Conservation (phyloP, 208 protist genomes). For the Lotmaria passim region DNA sequence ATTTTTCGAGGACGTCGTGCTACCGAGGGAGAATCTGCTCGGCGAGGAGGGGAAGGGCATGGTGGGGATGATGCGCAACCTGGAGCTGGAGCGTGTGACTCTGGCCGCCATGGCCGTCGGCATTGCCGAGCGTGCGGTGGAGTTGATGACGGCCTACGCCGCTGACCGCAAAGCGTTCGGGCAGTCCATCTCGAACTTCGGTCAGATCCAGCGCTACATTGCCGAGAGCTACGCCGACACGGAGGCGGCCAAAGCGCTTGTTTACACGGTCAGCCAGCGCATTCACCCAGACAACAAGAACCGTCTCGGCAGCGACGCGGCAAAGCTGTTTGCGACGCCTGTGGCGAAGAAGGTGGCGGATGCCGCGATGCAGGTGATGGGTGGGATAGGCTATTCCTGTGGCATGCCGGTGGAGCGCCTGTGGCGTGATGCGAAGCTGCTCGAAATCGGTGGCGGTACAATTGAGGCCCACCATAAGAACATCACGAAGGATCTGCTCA, state of each 20-base stretch:
- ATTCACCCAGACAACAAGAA: constrained; percentile 66
- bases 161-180: constrained; percentile 93
- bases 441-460: constrained; percentile 91
- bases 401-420: constrained; percentile 96
- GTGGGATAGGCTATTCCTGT: constrained; percentile 96
- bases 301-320: constrained; percentile 90
- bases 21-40: constrained; percentile 71
- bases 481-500: constrained; percentile 75
- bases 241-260: constrained; percentile 87
- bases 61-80: constrained; percentile 83
- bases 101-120: constrained; percentile 84
- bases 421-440: constrained; percentile 96
- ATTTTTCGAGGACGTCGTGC: constrained; percentile 74
- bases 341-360: constrained; percentile 94
- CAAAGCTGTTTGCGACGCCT: constrained; percentile 94
- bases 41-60: constrained; percentile 68
- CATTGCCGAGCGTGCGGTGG: constrained; percentile 80
- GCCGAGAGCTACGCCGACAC: constrained; percentile 94
- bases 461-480: constrained; percentile 88
- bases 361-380: constrained; percentile 94
- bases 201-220: constrained; percentile 96
- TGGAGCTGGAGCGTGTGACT: constrained; percentile 82
- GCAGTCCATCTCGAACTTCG: constrained; percentile 88
- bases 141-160: constrained; percentile 88
- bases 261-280: constrained; percentile 86